These are phyloP conservation scores for Sapria himalayana DNA, from an alignment of 345 rosid species.

Conservation along the genomic window DNA sequence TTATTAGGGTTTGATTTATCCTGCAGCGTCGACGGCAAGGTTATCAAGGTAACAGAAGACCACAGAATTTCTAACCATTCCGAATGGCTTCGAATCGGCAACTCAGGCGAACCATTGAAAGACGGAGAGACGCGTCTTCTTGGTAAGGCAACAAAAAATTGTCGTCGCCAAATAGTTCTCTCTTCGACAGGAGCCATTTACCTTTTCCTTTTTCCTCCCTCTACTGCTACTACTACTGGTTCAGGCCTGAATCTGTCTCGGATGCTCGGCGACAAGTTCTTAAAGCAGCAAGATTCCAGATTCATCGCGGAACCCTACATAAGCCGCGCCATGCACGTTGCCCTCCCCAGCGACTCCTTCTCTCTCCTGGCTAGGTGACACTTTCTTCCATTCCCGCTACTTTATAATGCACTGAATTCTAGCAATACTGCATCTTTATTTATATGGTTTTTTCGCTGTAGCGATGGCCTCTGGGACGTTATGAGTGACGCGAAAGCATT, in stretches of 20 bases:
- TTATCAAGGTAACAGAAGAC: constrained; percentile 75
- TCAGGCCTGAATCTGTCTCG: constrained; percentile 84
- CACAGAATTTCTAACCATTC: constrained; percentile 52
- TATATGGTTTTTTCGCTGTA: constrained; percentile 11
- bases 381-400: not conserved
- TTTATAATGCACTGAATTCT: no score
- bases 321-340: constrained; percentile 47
- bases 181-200: no score
- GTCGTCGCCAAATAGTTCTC: no score
- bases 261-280: constrained; percentile 94
- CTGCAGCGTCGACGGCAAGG: constrained; percentile 60
- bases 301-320: constrained; percentile 73
- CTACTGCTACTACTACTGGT: not conserved
- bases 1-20: no score
- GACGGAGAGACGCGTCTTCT: constrained; percentile 61
- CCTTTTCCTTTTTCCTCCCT: no score
- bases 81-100: constrained; percentile 49
- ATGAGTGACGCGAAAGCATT: constrained; percentile 48
- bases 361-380: constrained; percentile 74
- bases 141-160: constrained; percentile 34
- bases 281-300: constrained; percentile 71
- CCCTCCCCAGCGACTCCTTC: constrained; percentile 32
- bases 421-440: not conserved
- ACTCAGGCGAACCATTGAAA: constrained; percentile 48
- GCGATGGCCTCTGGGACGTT: constrained; percentile 96